These are phyloP conservation scores for Paraphoma chrysanthemicola DNA, from an alignment of 2,329 filamentous ascomycete species.

Conservation along the genomic window DNA sequence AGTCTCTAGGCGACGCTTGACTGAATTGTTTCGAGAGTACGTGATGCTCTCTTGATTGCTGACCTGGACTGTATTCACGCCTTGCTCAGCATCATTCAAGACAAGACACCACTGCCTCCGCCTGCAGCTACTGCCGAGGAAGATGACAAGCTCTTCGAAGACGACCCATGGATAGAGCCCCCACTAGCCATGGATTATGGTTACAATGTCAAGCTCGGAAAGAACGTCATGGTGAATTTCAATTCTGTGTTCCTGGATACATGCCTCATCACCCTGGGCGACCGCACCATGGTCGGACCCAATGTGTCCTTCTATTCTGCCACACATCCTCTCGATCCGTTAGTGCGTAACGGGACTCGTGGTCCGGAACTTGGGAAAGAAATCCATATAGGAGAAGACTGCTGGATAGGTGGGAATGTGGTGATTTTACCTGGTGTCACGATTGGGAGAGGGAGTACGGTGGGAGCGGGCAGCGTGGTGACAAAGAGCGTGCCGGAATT, in stretches of 20 bases:
- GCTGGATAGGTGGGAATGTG: constrained; percentile 58
- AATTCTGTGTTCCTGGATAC: constrained; percentile 81
- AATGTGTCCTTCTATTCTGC: constrained; percentile 79
- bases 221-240: constrained; percentile 77
- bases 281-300: constrained; percentile 78
- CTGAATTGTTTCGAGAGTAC: constrained; percentile 77
- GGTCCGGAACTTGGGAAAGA: constrained; percentile 78
- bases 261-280: constrained; percentile 74
- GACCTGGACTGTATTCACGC: constrained; percentile 3
- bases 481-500: constrained; percentile 77
- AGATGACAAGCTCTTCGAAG: constrained; percentile 69
- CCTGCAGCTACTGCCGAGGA: constrained; percentile 63
- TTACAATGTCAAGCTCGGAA: constrained; percentile 73
- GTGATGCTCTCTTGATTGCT: constrained; percentile 35
- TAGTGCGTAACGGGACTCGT: constrained; percentile 73
- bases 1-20: constrained; percentile 65
- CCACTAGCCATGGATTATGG: constrained; percentile 81
- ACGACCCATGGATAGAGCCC: constrained; percentile 72
- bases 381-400: constrained; percentile 77
- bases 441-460: constrained; percentile 74
- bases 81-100: constrained; percentile 64
- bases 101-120: constrained; percentile 69
- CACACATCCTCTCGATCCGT: constrained; percentile 78
- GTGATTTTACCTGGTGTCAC: constrained; percentile 76
- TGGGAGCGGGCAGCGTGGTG: constrained; percentile 85